Evolutionary conservation across 805 yeast species (phyloP).

Genomic region (Wickerhamomyces bisporus): DNA sequence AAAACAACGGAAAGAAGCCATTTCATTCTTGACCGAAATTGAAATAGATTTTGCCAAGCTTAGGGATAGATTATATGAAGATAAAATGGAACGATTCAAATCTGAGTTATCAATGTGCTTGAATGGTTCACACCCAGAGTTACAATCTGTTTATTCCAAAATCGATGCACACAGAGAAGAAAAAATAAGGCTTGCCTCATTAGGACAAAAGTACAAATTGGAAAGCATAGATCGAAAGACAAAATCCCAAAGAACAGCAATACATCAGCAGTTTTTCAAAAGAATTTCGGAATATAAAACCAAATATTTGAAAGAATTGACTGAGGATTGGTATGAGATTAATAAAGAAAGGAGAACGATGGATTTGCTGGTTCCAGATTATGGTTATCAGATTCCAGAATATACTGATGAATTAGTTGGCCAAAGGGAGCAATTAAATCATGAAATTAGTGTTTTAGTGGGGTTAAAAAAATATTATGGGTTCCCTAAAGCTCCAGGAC

Average conservation of each 20-base stretch:
- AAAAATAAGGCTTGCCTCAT: conserved; percentile 47
- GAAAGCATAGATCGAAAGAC: conserved; percentile 79
- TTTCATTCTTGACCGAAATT: conserved; percentile 68
- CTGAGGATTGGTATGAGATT: conserved; percentile 86
- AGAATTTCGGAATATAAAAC: conserved; percentile 61
- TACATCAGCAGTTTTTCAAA: conserved; percentile 80
- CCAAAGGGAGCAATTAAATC: conserved; percentile 60
- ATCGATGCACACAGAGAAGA: conserved; percentile 72
- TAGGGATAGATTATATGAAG: conserved; percentile 80
- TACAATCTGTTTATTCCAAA: conserved; percentile 62
- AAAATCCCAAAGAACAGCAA: conserved; percentile 66
- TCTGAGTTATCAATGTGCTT: conserved; percentile 83
- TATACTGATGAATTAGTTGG: conserved; percentile 47
- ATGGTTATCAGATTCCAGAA: conserved; percentile 36
- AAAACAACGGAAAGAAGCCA: conserved; percentile 52
- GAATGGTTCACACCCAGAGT: conserved; percentile 89
- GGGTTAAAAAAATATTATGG: conserved; percentile 67
- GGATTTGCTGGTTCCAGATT: conserved; percentile 55
- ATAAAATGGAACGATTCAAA: conserved; percentile 69
- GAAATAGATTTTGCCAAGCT: conserved; percentile 83
- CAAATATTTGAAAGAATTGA: conserved; percentile 62
- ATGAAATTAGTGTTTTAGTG: conserved; percentile 64
- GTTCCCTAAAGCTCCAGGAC: conserved; percentile 76
- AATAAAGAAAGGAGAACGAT: conserved; percentile 81
- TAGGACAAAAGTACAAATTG: conserved; percentile 57